These are phyloP conservation scores for Sporothrix brasiliensis DNA, from an alignment of 2,329 filamentous ascomycete genomes.

Conservation along the genomic window DNA sequence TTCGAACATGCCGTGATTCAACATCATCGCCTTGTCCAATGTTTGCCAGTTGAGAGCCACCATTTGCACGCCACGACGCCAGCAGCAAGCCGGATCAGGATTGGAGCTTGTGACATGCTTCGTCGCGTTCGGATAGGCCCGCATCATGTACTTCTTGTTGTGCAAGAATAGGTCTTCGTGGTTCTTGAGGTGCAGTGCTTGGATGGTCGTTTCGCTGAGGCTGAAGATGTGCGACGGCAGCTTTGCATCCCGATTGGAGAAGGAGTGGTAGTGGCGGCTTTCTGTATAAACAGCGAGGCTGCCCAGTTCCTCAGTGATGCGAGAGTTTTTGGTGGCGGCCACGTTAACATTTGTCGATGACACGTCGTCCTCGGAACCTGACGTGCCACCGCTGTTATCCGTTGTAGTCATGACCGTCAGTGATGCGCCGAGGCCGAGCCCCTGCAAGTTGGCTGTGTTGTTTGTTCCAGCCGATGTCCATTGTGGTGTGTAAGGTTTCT, in stretches of 20 bases:
- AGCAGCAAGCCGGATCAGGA: constrained; percentile 87
- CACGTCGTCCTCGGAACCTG: constrained; percentile 51
- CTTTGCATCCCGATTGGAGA: constrained; percentile 65
- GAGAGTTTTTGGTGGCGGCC: constrained; percentile 35
- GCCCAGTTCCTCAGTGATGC: constrained; percentile 71
- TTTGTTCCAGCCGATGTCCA: constrained; percentile 30
- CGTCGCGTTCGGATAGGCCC: constrained; percentile 81
- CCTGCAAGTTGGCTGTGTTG: constrained; percentile 39
- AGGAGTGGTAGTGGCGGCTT: constrained; percentile 76
- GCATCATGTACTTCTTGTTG: constrained; percentile 85
- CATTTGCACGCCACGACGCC: constrained; percentile 96
- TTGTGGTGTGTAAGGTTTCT: constrained; percentile 52
- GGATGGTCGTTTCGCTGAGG: constrained; percentile 79
- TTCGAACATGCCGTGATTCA: constrained; percentile 97
- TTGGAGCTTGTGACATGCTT: constrained; percentile 83
- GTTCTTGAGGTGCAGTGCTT: constrained; percentile 59
- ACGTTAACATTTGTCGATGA: constrained; percentile 34
- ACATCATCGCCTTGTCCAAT: constrained; percentile 89
- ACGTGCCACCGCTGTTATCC: constrained; percentile 43
- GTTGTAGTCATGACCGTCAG: constrained; percentile 38
- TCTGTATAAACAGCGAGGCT: constrained; percentile 82
- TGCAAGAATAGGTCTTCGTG: constrained; percentile 79
- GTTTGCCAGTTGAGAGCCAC: constrained; percentile 97
- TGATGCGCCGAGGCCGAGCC: constrained; percentile 38
- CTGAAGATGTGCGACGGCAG: constrained; percentile 77